phyloP scores from a whole-genome alignment of 164 flowering plant species.

The Vitis cinerea region DNA sequence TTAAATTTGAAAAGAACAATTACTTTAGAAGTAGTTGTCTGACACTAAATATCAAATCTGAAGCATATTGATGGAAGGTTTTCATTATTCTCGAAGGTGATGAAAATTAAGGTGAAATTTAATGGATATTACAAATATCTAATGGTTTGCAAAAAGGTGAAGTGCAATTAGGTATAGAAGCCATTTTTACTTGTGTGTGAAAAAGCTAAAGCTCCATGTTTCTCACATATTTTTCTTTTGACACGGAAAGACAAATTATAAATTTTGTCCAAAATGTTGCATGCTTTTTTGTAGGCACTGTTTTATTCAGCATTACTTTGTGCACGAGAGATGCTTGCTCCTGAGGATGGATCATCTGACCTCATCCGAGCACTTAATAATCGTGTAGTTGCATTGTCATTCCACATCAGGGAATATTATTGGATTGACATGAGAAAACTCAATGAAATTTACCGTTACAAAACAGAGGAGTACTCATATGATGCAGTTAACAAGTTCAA shows the following conservation, averaged over 20 bases:
- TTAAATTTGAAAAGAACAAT: too few relatives aligned
- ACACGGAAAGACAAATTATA: neutral
- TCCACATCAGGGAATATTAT: slow-evolving; percentile 87
- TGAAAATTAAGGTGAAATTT: too few relatives aligned
- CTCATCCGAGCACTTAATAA: slow-evolving; percentile 71
- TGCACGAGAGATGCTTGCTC: slow-evolving; percentile 88
- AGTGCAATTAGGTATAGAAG: too few relatives aligned
- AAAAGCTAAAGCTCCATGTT: neutral
- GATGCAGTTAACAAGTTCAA: slow-evolving; percentile 96
- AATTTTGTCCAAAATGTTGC: neutral
- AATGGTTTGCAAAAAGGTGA: too few relatives aligned
- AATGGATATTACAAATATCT: too few relatives aligned
- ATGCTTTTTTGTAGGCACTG: slow-evolving; percentile 57
- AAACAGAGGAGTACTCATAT: slow-evolving; percentile 90
- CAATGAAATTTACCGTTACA: slow-evolving; percentile 84
- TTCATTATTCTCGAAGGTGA: too few relatives aligned
- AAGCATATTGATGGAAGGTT: too few relatives aligned
- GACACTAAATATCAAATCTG: too few relatives aligned
- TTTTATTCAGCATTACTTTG: slow-evolving; percentile 83
- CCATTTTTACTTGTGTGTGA: neutral
- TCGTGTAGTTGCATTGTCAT: slow-evolving; percentile 78
- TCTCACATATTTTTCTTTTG: neutral
- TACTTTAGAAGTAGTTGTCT: too few relatives aligned
- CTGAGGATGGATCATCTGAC: slow-evolving; percentile 78
- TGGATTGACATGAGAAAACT: slow-evolving; percentile 84